Conservation (phyloP, 257 asterid species). For the Jasminum sambac region DNA sequence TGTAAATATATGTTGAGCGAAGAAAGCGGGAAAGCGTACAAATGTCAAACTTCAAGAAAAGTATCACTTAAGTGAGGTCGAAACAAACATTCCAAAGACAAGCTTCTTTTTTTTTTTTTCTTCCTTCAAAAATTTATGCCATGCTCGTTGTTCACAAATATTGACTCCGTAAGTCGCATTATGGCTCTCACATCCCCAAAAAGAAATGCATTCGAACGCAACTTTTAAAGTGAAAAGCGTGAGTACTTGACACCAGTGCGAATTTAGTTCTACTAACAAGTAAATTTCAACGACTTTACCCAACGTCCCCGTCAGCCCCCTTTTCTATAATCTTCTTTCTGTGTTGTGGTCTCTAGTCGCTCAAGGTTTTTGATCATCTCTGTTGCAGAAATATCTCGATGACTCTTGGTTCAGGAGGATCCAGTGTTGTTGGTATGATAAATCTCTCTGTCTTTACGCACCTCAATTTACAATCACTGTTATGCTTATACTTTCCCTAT, state of each 20-base stretch:
- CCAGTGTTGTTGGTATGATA: conserved; percentile 33
- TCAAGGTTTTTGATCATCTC: neutral
- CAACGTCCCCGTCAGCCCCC: neutral
- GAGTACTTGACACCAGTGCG: neutral
- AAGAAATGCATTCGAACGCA: neutral
- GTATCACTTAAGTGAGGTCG: too few relatives aligned
- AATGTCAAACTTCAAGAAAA: too few relatives aligned
- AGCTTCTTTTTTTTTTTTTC: too few relatives aligned
- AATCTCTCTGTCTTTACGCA: neutral
- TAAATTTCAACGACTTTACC: neutral
- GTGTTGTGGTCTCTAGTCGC: neutral
- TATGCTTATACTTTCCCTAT: neutral
- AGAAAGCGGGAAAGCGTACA: too few relatives aligned
- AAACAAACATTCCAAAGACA: too few relatives aligned
- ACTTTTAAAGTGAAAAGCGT: neutral
- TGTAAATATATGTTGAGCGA: too few relatives aligned
- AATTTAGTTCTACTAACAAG: neutral
- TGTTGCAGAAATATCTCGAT: conserved; percentile 9
- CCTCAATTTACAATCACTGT: neutral
- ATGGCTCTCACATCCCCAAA: neutral
- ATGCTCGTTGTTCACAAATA: too few relatives aligned
- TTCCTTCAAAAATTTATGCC: too few relatives aligned
- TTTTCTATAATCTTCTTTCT: neutral
- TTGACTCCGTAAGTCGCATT: neutral
- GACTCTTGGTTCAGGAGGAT: conserved; percentile 39